phyloP scores from a whole-genome alignment of 2,329 filamentous ascomycete species.

The Nemania abortiva region DNA sequence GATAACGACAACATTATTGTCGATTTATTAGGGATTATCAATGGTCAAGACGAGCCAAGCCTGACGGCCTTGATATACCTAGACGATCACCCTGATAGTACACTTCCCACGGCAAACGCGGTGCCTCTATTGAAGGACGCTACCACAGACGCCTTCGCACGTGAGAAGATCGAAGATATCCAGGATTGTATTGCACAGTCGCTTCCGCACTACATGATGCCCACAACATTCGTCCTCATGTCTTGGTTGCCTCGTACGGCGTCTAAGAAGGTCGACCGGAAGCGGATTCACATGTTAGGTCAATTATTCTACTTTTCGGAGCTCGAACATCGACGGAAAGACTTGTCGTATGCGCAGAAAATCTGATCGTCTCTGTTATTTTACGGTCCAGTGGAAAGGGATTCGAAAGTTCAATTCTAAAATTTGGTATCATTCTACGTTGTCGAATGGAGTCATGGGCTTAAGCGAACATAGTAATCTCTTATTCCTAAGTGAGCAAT shows the following conservation, averaged over 20 bases:
- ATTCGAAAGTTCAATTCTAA: background rate
- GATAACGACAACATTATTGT: conserved; percentile 37
- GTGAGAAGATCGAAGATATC: conserved; percentile 34
- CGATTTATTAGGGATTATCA: conserved; percentile 37
- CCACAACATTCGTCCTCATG: conserved; percentile 39
- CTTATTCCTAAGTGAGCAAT: background rate
- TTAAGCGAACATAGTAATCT: background rate
- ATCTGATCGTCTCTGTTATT: conserved; percentile 10
- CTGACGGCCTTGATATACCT: conserved; percentile 39
- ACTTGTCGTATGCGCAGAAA: conserved; percentile 35
- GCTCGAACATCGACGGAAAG: conserved; percentile 32
- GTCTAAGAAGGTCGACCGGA: conserved; percentile 39
- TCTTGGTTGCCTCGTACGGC: conserved; percentile 37
- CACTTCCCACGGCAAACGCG: conserved; percentile 13
- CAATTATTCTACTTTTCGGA: conserved; percentile 37
- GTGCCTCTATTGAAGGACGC: conserved; percentile 35
- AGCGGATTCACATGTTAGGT: conserved; percentile 40
- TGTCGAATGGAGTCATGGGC: background rate
- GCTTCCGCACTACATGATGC: conserved; percentile 40
- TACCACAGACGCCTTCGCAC: conserved; percentile 28
- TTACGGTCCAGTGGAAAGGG: background rate
- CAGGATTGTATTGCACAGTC: conserved; percentile 32
- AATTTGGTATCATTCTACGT: background rate
- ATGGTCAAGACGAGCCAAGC: conserved; percentile 39
- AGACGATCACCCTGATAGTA: conserved; percentile 33